Base-by-base conservation (phyloP, 345 rosid genomes). In the Camelina laxa region DNA sequence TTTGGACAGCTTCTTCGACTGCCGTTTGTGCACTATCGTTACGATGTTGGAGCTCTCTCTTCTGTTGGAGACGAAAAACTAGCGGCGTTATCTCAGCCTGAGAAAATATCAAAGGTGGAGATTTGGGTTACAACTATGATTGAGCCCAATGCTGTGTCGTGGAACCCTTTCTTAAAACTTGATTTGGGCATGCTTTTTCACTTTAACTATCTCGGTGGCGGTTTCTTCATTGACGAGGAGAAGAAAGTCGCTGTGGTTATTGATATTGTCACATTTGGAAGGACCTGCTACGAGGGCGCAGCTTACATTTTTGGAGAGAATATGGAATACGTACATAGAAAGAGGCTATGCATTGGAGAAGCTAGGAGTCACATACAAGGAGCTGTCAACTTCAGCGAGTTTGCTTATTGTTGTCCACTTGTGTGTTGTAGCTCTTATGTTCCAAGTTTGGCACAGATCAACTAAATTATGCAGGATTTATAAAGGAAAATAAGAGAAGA, bases 191-290 rank as follows among this genome's bases (percentile, higher is more conserved):
- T n/a, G n/a, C n/a, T n/a, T 0, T 22, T 22, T 53, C 4, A 5
- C 9, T 27, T 27, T 27, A 27, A 27, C 30, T 53, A 9, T 12
- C 9, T 12, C 56, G 58, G 9, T 21, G 58, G 9, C 58, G 22
- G 33, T 53, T 53, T 55, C 60, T 13, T 55, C 19, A 27, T 55
- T 55, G 60, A 55, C 36, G 60, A 55, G 36, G 60, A 54, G 35
- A 54, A 6, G 35, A 55, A 27, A 55, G 16, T 13, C 5, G 60
- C 60, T 0, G 60, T 55, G 2, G 5, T 24, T 14, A 6, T 55
- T 24, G 5, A 55, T 7, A 13, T 14, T 2, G 10, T 14, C 35
- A 17, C 7, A 53, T 5, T n/a, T 22, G 16, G 2, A 6, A 21
- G 1, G 3, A 1, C 31, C 27, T 5, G 6, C 14, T 20, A 21